Base-by-base conservation (phyloP, 148 eudicot genomes). In the Tetragonia tetragonoides region DNA sequence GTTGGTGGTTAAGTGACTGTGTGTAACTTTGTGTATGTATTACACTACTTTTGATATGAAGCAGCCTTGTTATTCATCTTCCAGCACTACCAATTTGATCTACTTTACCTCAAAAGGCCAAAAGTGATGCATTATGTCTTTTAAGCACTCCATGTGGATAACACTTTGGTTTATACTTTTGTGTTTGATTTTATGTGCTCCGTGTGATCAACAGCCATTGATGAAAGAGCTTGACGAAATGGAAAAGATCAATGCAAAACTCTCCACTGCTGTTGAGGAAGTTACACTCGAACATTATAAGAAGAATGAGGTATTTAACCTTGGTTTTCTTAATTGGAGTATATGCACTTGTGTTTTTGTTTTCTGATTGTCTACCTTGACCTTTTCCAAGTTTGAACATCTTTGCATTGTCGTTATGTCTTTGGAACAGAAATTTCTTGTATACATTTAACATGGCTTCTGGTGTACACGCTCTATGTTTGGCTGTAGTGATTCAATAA, bases 201-300 rank as follows among this genome's bases (percentile, higher is more conserved):
- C 56, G 37, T 71, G 44, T 57, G 73, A 57, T 40, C 37, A 38
- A 73, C 82, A 83, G 82, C 56, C 68, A 75, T 76, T 83, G 73
- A 83, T 91, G 90, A 89, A 90, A 77, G 98, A 91, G 84, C 88
- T 95, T 56, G 99, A 93, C 80, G 95, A 91, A 81, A 84, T 95
- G 92, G 98, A 89, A 81, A 91, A 90, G 85, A 85, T 88, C 77
- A 93, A 95, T 75, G 88, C 89, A 9, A 93, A 88, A 75, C 92
- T 95, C 72, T 90, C 95, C 23, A 81, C 89, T 87, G 98, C 98
- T 49, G 93, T 95, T 74, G 99, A 93, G 84, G 97, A 89, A 82
- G 97, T 93, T 72, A 91, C 90, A 5, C 86, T 86, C 2, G 99
- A 95, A 84, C 98, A 95, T 81, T 82, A 80, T 83, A 87, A 91